These are phyloP conservation scores for Trichodelitschia bisporula DNA, from an alignment of 495 filamentous ascomycete species.

Conservation along the genomic window DNA sequence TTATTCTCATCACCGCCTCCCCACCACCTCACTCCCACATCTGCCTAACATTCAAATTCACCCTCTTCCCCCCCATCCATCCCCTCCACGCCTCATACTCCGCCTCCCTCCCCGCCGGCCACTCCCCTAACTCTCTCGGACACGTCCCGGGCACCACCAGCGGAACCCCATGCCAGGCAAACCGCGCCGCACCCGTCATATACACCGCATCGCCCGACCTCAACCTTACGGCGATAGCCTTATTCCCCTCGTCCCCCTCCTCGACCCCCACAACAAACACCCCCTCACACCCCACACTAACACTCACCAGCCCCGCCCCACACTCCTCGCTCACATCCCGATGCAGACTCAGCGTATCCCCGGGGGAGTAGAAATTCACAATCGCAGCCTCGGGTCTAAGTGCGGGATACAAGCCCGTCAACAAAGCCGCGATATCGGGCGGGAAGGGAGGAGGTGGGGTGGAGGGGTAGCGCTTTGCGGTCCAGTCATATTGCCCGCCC, in stretches of 20 bases:
- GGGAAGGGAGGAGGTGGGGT: conserved; percentile 45
- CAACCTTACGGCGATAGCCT: conserved; percentile 33
- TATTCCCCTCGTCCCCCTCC: conserved; percentile 5
- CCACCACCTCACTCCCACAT: conserved; percentile 45
- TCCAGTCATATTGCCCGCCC: conserved; percentile 91
- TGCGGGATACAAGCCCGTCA: conserved; percentile 41
- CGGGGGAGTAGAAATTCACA: conserved; percentile 69
- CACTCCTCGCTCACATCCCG: conserved; percentile 72
- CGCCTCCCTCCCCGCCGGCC: conserved; percentile 30
- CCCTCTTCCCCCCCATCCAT: conserved; percentile 66
- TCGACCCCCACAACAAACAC: conserved; percentile 41
- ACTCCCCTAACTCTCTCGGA: conserved; percentile 44
- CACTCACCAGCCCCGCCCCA: conserved; percentile 47
- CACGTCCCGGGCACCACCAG: conserved; percentile 55
- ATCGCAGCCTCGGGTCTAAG: conserved; percentile 57
- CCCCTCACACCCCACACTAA: conserved; percentile 73
- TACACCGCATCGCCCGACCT: conserved; percentile 62
- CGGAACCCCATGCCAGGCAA: conserved; percentile 88
- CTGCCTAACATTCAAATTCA: conserved; percentile 82
- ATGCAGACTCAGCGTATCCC: conserved; percentile 70
- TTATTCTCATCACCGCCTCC: too few species aligned
- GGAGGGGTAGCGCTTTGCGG: conserved; percentile 47
- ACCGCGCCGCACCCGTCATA: conserved; percentile 53
- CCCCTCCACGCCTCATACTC: conserved; percentile 41
- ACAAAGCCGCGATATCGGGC: conserved; percentile 35